Percentiles rank a stretch among this genome's conserved stretches.
Conservation (phyloP, 106 monocot species). For the Posidonia australis region DNA sequence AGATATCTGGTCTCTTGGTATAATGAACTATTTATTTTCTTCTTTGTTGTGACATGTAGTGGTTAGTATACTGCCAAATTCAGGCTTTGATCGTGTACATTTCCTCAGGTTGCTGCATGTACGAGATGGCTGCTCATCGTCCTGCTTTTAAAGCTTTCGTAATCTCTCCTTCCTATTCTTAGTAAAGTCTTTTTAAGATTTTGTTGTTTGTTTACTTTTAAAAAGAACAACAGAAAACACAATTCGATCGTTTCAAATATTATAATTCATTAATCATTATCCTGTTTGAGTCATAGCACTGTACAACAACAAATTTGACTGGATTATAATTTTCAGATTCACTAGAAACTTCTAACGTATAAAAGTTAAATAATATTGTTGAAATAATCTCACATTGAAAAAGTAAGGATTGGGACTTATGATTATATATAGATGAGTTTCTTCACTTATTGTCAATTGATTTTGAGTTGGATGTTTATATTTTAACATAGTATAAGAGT, state of each 20-base stretch:
- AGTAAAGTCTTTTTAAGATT: not conserved
- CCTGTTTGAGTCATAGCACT: no score
- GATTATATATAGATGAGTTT: no score
- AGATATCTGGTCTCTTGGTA: constrained; percentile 99
- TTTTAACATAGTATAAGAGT: no score
- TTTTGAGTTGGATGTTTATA: no score
- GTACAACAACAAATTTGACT: no score
- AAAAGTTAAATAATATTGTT: no score
- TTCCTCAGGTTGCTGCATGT: constrained; percentile 84
- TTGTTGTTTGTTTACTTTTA: not conserved
- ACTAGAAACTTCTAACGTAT: no score
- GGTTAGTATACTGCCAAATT: not conserved
- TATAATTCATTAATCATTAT: not conserved
- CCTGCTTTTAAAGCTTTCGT: constrained; percentile 99
- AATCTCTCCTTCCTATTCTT: constrained; percentile 19
- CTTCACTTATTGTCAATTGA: no score
- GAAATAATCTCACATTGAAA: no score
- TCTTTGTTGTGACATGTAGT: not conserved
- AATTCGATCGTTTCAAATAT: not conserved
- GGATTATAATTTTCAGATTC: no score
- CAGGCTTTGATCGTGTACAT: constrained; percentile 1
- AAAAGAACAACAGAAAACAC: not conserved
- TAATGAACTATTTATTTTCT: not conserved
- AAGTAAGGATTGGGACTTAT: no score
- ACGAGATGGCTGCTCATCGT: constrained; percentile 99